phyloP scores from a whole-genome alignment of 2,329 filamentous ascomycete genomes.

The Geosmithia putterillii region DNA sequence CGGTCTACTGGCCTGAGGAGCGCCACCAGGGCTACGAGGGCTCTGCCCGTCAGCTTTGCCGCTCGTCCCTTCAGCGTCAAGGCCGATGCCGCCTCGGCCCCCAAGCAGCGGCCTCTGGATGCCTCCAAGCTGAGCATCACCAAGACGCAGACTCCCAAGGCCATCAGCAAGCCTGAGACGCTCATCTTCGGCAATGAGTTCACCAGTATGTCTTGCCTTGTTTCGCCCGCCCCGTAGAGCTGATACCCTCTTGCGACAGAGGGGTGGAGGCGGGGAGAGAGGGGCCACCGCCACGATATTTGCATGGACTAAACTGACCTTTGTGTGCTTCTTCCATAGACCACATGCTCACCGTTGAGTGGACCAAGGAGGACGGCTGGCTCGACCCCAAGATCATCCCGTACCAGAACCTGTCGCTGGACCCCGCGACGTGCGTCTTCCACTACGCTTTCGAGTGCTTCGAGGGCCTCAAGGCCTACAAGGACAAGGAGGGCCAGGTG shows the following conservation, averaged over 20 bases:
- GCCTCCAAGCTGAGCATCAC: slow-evolving; percentile 63
- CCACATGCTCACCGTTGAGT: slow-evolving; percentile 94
- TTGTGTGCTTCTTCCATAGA: slow-evolving; percentile 36
- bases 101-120: slow-evolving; percentile 58
- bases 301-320: neutral
- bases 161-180: slow-evolving; percentile 60
- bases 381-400: slow-evolving; percentile 70
- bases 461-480: slow-evolving; percentile 99
- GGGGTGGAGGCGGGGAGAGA: no score
- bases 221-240: neutral
- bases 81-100: slow-evolving; percentile 32
- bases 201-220: slow-evolving; percentile 53
- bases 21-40: slow-evolving; percentile 20
- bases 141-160: slow-evolving; percentile 64
- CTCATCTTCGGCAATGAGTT: slow-evolving; percentile 86
- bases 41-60: slow-evolving; percentile 14
- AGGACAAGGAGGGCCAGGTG: slow-evolving; percentile 65
- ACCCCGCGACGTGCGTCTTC: slow-evolving; percentile 92
- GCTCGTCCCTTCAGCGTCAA: slow-evolving; percentile 37
- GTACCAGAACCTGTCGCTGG: slow-evolving; percentile 94
- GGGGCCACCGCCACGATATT: neutral
- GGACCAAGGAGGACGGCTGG: slow-evolving; percentile 81
- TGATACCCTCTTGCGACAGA: no score
- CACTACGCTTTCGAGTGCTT: slow-evolving; percentile 98
- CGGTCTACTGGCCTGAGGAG: slow-evolving; percentile 18